Conservation (phyloP, 805 yeast genomes). For the Torulaspora quercuum region DNA sequence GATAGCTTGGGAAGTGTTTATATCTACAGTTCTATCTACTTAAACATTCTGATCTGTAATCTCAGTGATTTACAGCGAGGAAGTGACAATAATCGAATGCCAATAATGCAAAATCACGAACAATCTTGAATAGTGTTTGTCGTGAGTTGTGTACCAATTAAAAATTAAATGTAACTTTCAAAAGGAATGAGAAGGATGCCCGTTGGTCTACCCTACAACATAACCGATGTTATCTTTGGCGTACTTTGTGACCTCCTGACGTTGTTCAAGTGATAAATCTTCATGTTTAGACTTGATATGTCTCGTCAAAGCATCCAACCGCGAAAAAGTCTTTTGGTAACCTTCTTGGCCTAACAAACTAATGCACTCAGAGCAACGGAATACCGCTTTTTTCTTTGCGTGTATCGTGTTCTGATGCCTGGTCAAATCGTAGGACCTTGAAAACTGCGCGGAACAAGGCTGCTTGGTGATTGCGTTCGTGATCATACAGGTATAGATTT, state of each 20-base stretch:
- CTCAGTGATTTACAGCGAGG: too few species aligned
- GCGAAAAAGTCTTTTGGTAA: constrained; percentile 74
- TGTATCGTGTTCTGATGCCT: constrained; percentile 97
- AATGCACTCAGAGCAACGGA: constrained; percentile 81
- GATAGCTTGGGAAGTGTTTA: constrained; percentile 2
- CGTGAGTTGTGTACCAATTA: too few species aligned
- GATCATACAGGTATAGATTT: constrained; percentile 23
- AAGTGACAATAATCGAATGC: not conserved
- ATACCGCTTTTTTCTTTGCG: constrained; percentile 79
- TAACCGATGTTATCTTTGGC: constrained; percentile 79
- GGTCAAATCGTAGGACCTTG: constrained; percentile 90
- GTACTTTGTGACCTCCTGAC: constrained; percentile 64
- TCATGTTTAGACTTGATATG: constrained; percentile 92
- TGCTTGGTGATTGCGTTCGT: constrained; percentile 29
- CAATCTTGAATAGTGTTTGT: too few species aligned
- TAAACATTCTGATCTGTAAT: too few species aligned
- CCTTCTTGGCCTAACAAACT: constrained; percentile 40
- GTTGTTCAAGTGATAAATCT: constrained; percentile 47
- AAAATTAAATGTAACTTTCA: constrained; percentile 4
- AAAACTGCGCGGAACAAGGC: constrained; percentile 50
- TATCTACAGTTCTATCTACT: constrained; percentile 7
- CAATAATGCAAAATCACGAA: constrained; percentile 10
- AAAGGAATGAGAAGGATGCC: not conserved
- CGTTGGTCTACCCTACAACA: constrained; percentile 24
- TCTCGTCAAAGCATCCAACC: constrained; percentile 91